Conservation (phyloP, 1,284 basidiomycete genomes). For the Chondrostereum purpureum region DNA sequence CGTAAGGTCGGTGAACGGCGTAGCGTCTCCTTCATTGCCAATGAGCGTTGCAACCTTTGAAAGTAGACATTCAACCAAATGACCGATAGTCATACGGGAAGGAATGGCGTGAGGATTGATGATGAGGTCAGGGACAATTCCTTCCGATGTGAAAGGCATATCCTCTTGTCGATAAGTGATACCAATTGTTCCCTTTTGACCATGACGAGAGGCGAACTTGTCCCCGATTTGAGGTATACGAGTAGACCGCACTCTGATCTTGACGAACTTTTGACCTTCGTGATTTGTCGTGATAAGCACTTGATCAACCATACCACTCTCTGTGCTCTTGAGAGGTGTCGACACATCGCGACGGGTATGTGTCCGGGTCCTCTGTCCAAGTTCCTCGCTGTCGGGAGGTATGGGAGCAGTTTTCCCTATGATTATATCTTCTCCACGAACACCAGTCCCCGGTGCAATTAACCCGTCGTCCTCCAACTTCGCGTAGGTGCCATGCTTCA, state of each 20-base stretch:
- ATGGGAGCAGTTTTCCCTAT: conserved; percentile 99
- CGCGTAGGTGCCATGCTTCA: conserved; percentile 99
- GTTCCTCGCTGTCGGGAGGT: conserved; percentile 93
- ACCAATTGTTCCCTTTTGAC: conserved; percentile 99
- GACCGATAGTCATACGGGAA: conserved; percentile 99
- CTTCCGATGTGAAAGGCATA: conserved; percentile 98
- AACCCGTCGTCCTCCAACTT: conserved; percentile 96
- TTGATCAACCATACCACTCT: conserved; percentile 96
- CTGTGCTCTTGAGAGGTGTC: conserved; percentile 95
- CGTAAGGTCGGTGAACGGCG: conserved; percentile 96
- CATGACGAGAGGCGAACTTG: conserved; percentile 99
- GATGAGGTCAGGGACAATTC: conserved; percentile 93
- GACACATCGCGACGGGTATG: conserved; percentile 94
- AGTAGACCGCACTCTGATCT: conserved; percentile 92
- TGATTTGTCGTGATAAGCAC: conserved; percentile 95
- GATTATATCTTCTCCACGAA: conserved; percentile 96
- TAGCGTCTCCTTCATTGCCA: conserved; percentile 96
- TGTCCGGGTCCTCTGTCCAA: conserved; percentile 88
- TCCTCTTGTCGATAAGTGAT: conserved; percentile 99
- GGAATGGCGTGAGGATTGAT: conserved; percentile 99
- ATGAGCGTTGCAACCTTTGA: conserved; percentile 96
- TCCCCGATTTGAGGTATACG: conserved; percentile 97
- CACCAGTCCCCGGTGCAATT: conserved; percentile 92
- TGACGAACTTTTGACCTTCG: conserved; percentile 97
- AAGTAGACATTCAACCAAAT: conserved; percentile 97